phyloP scores from a whole-genome alignment of 352 stramenopile species.

The Phytophthora quininea region DNA sequence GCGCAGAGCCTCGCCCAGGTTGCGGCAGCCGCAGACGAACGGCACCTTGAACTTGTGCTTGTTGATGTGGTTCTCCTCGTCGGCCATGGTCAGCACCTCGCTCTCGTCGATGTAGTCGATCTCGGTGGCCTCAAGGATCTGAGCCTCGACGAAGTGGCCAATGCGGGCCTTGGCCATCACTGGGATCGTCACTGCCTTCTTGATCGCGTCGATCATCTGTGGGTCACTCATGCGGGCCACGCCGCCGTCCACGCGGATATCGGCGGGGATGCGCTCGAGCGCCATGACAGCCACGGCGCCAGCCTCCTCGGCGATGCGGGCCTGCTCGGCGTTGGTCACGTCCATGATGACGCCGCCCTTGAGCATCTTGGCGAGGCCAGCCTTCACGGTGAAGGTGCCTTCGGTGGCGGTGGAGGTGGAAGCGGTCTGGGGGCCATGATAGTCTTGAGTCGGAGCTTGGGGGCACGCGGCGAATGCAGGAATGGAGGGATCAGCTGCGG shows the following conservation, averaged over 20 bases:
- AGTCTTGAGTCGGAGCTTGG: constrained; percentile 19
- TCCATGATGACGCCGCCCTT: constrained; percentile 99
- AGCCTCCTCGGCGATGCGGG: constrained; percentile 97
- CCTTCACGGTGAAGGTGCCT: constrained; percentile 94
- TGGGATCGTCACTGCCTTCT: constrained; percentile 98
- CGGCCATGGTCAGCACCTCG: constrained; percentile 98
- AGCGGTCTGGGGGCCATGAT: constrained; percentile 42
- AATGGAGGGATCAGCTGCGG: constrained; percentile 12
- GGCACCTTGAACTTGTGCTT: constrained; percentile 97
- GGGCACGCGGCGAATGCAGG: constrained; percentile 9
- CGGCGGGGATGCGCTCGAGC: constrained; percentile 97
- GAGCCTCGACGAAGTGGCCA: constrained; percentile 98
- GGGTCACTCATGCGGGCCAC: constrained; percentile 98
- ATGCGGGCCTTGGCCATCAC: constrained; percentile 99
- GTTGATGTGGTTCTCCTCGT: constrained; percentile 98
- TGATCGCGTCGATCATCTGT: constrained; percentile 98
- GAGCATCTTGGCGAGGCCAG: constrained; percentile 97
- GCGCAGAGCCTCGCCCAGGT: constrained; percentile 96
- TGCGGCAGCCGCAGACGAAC: constrained; percentile 98
- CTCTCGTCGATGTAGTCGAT: constrained; percentile 99
- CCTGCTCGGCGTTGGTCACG: constrained; percentile 91
- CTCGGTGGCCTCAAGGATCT: constrained; percentile 97
- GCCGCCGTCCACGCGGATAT: constrained; percentile 96
- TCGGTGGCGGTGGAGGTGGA: constrained; percentile 45
- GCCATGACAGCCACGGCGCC: constrained; percentile 98